phyloP scores from a whole-genome alignment of 345 rosid genomes.

The Hibiscus syriacus region DNA sequence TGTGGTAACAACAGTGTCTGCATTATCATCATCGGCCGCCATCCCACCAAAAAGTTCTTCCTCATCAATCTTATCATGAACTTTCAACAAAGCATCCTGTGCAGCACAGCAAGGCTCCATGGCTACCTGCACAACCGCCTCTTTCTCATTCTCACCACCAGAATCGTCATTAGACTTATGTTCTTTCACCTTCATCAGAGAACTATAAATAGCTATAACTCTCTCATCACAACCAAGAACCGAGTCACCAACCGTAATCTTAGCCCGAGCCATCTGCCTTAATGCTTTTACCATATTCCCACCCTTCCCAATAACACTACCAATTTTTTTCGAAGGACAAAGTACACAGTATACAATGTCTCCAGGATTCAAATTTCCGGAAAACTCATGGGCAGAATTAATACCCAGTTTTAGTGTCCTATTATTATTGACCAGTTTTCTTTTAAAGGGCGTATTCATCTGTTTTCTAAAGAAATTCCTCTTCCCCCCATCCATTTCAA shows the following conservation, averaged over 20 bases:
- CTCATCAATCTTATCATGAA: slow-evolving; percentile 43
- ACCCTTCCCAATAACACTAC: slow-evolving; percentile 56
- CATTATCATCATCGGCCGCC: slow-evolving; percentile 35
- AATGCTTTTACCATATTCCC: slow-evolving; percentile 42
- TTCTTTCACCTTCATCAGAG: slow-evolving; percentile 21
- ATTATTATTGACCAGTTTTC: slow-evolving; percentile 26
- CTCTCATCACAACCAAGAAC: slow-evolving; percentile 59
- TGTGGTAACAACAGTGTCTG: slow-evolving; percentile 23
- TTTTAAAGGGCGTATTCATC: slow-evolving; percentile 30
- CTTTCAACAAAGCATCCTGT: slow-evolving; percentile 53
- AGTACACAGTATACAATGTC: slow-evolving; percentile 52
- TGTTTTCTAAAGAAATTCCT: slow-evolving; percentile 35
- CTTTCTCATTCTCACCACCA: slow-evolving; percentile 19
- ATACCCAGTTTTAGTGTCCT: slow-evolving; percentile 30
- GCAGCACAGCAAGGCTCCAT: slow-evolving; percentile 48
- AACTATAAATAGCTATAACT: slow-evolving; percentile 45
- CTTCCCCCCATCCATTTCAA: slow-evolving; percentile 39
- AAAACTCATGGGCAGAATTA: slow-evolving; percentile 22
- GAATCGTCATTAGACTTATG: slow-evolving; percentile 20
- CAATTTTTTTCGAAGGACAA: slow-evolving; percentile 53
- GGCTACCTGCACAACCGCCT: not conserved
- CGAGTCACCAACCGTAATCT: slow-evolving; percentile 44
- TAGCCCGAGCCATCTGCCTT: slow-evolving; percentile 47
- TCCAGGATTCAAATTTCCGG: slow-evolving; percentile 24
- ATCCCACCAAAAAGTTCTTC: slow-evolving; percentile 42